Base-by-base conservation (phyloP, 139 green algal species). In the Pleodorina starrii region DNA sequence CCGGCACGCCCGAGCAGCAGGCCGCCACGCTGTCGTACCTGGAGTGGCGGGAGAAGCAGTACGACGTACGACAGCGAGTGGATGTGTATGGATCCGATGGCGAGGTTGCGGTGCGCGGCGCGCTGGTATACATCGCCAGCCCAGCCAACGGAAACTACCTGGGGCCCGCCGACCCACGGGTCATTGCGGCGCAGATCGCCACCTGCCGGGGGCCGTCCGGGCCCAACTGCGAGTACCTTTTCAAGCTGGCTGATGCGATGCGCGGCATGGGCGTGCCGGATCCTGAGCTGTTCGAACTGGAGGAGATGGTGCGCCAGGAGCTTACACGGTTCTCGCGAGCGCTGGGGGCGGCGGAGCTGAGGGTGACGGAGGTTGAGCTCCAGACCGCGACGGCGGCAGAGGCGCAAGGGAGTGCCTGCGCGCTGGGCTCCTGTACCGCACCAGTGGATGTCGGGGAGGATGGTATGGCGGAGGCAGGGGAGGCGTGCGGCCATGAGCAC, bases 21-120 rank as follows among this genome's bases (percentile, higher is more conserved):
- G 87, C 90, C n/a, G 36, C 86, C n/a, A 93, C 94, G 3, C 81
- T 74, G 75, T 40, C 42, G 57, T 97, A 97, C 59, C 89, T 98
- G 35, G 93, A 97, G 83, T 95, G 93, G 91, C 84, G 96, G 60
- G 96, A 98, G 69, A 98, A 98, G 91, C 93, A 98, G 92, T 98
- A 98, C 86, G 96, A 98, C 60, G 54, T 93, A 9, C 90, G 95
- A 1, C 78, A 90, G 51, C 29, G 63, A 2, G 87, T 95, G 36
- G 88, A 94, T 50, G 60, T 97, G 21, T 95, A 90, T 60, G 69
- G 40, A 29, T 1, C 10, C 5, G 19, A 73, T 27, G 78, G 54
- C 19, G 7, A 38, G 10, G 27, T 77, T 10, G 29, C 73, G 5
- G 75, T 93, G n/a, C 35, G 43, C 1, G 84, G 57, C 5, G 92